Conservation (phyloP, 2,329 filamentous ascomycete genomes). For the Trichoderma afroharzianum region DNA sequence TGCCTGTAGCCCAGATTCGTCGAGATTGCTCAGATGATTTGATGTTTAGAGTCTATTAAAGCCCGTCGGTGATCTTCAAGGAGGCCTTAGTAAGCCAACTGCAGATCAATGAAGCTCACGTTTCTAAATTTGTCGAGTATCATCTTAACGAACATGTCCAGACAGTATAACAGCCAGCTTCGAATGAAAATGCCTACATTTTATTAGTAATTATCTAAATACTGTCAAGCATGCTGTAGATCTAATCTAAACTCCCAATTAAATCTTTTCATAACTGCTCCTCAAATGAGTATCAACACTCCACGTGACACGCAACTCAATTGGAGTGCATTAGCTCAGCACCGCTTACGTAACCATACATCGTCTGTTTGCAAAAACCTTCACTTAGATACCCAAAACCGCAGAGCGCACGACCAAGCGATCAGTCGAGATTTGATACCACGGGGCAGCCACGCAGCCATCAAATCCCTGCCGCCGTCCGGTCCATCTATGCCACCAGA, state of each 20-base stretch:
- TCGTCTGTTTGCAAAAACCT: background rate
- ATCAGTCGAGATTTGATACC: background rate
- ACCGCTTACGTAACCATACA: background rate
- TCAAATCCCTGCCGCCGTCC: constrained; percentile 18
- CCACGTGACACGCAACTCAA: background rate
- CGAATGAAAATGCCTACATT: background rate
- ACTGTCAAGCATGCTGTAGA: background rate
- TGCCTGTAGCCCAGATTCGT: background rate
- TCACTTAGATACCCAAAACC: background rate
- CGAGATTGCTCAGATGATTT: background rate
- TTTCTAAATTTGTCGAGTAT: background rate
- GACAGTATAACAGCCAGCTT: background rate
- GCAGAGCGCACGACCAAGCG: background rate
- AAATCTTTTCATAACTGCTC: background rate
- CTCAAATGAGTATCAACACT: background rate
- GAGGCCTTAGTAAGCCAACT: background rate
- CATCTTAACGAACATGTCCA: background rate
- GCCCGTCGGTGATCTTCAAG: background rate
- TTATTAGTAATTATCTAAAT: background rate
- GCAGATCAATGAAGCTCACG: background rate
- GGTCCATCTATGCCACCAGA: background rate
- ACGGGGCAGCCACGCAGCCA: background rate
- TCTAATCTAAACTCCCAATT: background rate
- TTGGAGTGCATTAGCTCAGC: background rate
- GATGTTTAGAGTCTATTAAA: background rate